Conservation (phyloP, 352 stramenopile genomes). For the Globisporangium orthogonon region DNA sequence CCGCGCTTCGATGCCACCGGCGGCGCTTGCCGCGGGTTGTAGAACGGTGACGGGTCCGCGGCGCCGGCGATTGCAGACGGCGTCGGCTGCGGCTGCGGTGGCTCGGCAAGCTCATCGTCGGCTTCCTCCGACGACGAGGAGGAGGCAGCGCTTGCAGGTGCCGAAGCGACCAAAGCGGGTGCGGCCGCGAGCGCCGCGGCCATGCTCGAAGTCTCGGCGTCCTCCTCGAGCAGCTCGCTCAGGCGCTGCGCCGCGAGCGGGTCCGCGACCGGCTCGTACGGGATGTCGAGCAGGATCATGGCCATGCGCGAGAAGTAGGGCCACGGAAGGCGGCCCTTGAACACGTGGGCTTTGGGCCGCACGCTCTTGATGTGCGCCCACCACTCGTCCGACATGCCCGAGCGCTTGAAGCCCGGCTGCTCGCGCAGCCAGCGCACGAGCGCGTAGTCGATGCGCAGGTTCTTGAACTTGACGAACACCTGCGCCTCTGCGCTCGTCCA, state of each 20-base stretch:
- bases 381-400: conserved; percentile 35
- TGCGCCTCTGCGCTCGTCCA: conserved; percentile 45
- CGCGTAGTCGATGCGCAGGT: conserved; percentile 48
- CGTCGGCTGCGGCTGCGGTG: not conserved
- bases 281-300: conserved; percentile 29
- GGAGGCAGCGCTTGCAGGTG: too few species aligned
- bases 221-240: conserved; percentile 15
- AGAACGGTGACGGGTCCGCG: not conserved
- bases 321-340: conserved; percentile 57
- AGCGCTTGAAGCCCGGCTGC: conserved; percentile 30
- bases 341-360: conserved; percentile 41
- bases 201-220: not conserved
- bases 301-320: conserved; percentile 38
- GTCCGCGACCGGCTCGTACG: conserved; percentile 12
- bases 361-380: conserved; percentile 34
- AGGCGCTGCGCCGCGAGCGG: conserved; percentile 15
- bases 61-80: not conserved
- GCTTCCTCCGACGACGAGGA: too few species aligned
- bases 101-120: not conserved
- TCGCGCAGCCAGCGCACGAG: conserved; percentile 37
- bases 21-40: not conserved
- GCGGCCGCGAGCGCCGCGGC: too few species aligned
- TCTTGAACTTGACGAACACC: conserved; percentile 62
- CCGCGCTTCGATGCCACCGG: too few species aligned
- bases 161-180: too few species aligned